Base-by-base conservation (phyloP, 306 rosid species). In the Clitoria ternatea region DNA sequence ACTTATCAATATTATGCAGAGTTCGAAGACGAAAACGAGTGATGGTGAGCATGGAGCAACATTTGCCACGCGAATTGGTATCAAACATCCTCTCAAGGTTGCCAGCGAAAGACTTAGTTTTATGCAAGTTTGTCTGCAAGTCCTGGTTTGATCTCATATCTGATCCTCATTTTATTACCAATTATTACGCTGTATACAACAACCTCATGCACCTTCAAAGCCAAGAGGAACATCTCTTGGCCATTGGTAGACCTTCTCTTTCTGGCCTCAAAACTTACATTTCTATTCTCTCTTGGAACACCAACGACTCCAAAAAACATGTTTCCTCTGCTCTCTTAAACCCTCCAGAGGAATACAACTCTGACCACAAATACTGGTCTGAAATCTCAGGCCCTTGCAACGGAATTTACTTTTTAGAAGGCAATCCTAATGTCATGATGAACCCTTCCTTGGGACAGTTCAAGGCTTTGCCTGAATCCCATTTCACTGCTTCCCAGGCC, bases 341-440 rank as follows among this genome's bases (percentile, higher is more conserved):
- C 33, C 69, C 35, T 15, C 75, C 80, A 2, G 17, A 2, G 35
- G 62, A 67, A 48, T 76, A 56, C 14, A 33, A 47, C 50, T 76
- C 80, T 12, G 74, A 76, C 1, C 68, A 67, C 32, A 66, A 57
- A 48, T 76, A 76, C 19, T 76, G 80, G 80, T 11, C 43, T 15
- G 80, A 76, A 57, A 76, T 76, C 3, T 14, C 37, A 44, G 80
- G 80, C 67, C 80, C 80, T 30, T 76, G 75, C 66, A 76, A 76
- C 24, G 80, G 80, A 7, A 12, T 76, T 22, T 76, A 44, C 20
- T 57, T 76, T 19, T 44, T 76, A 2, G 75, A 66, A 24, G 80
- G 80, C 12, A 76, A 76, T 6, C 80, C 80, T 3, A 67, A 57
- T 45, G 61, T 67, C 11, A 2, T 76, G 33, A 67, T 75, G 14